phyloP scores from a whole-genome alignment of 306 rosid species.

The Malus orientalis region DNA sequence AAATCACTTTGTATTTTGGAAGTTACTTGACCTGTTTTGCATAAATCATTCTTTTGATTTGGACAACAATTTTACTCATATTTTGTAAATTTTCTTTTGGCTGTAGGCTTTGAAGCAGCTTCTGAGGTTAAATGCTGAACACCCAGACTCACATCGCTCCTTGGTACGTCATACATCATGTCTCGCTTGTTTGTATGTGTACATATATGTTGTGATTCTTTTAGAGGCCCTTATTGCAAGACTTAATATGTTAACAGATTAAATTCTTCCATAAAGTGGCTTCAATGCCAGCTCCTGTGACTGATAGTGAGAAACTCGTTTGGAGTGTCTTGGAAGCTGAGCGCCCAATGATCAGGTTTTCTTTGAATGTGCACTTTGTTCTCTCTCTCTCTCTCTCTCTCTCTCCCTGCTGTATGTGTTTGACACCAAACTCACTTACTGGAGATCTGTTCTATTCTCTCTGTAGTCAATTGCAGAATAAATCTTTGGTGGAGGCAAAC shows the following conservation, averaged over 20 bases:
- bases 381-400: not conserved
- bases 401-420: not conserved
- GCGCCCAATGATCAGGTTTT: conserved; percentile 74
- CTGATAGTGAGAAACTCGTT: conserved; percentile 72
- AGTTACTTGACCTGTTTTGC: not conserved
- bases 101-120: conserved; percentile 87
- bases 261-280: conserved; percentile 79
- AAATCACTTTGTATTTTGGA: not conserved
- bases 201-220: not conserved
- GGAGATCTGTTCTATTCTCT: conserved; percentile 17
- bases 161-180: conserved; percentile 43
- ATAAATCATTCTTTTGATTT: not conserved
- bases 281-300: conserved; percentile 54
- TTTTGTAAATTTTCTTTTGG: conserved; percentile 1
- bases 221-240: conserved; percentile 12
- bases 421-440: not conserved
- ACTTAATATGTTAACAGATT: conserved; percentile 45
- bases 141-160: conserved; percentile 91
- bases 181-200: not conserved
- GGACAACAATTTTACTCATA: not conserved
- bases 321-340: conserved; percentile 91
- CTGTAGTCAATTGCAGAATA: conserved; percentile 66
- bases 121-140: conserved; percentile 76
- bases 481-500: conserved; percentile 73
- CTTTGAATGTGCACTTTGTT: not conserved